phyloP scores from a whole-genome alignment of 148 eudicot species.

The Agrostemma githago region DNA sequence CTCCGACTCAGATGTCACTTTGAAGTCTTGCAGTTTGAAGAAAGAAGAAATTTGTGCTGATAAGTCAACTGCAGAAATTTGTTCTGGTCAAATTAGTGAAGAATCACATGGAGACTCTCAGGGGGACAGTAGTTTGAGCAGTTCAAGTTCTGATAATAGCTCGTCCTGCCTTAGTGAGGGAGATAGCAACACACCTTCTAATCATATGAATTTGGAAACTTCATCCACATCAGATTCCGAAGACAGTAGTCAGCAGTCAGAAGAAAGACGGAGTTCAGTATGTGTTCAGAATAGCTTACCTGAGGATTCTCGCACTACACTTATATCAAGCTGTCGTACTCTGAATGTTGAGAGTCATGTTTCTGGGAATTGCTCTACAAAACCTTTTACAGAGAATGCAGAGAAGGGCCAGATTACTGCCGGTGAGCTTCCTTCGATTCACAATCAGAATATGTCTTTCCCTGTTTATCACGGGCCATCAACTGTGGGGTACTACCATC shows the following conservation, averaged over 20 bases:
- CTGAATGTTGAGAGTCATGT: constrained; percentile 19
- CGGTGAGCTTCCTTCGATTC: constrained; percentile 45
- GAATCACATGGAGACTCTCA: constrained; percentile 27
- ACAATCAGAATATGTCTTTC: constrained; percentile 50
- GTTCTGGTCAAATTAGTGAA: constrained; percentile 32
- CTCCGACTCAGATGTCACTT: constrained; percentile 66
- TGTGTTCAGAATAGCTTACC: constrained; percentile 29
- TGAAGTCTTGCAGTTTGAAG: constrained; percentile 42
- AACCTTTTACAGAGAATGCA: constrained; percentile 22
- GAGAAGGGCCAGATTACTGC: constrained; percentile 37
- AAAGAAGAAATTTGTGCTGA: constrained; percentile 37
- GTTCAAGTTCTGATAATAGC: constrained; percentile 82
- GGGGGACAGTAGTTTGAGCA: constrained; percentile 22
- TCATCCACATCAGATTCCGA: constrained; percentile 82
- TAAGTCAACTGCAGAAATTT: constrained; percentile 34
- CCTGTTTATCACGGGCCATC: constrained; percentile 70
- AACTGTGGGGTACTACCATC: constrained; percentile 65
- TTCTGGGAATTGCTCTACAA: constrained; percentile 27
- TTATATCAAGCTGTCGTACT: constrained; percentile 23
- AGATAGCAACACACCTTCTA: constrained; percentile 64
- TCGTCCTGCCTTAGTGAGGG: constrained; percentile 92
- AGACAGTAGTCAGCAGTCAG: constrained; percentile 58
- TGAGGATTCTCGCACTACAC: constrained; percentile 28
- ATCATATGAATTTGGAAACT: constrained; percentile 58
- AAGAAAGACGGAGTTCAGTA: constrained; percentile 48